Base-by-base conservation (phyloP, 2,329 filamentous ascomycete genomes). In the Fusarium sp. region DNA sequence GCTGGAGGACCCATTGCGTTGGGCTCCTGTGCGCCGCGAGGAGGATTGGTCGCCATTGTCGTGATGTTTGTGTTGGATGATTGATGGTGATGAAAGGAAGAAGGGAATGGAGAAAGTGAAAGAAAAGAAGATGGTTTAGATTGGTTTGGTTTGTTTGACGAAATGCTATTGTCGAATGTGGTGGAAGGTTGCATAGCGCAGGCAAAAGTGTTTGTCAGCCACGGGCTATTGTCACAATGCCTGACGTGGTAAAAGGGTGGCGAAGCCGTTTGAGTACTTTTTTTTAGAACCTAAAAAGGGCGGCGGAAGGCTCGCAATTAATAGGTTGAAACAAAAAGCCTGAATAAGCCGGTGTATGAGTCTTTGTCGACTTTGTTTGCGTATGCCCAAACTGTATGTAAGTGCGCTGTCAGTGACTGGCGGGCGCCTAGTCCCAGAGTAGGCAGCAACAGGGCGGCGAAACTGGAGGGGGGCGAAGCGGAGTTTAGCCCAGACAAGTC, bases 201-300 rank as follows among this genome's bases (percentile, higher is more conserved):
- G 50, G 53, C 53, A 59, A 19, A 59, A 62, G 49, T 58, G 74
- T 77, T 77, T 77, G 75, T 77, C 75, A 77, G 75, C 75, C 72
- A 64, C 56, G 54, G 50, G 56, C 49, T 49, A 56, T 55, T 47
- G 58, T 55, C 45, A 64, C 57, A 58, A 58, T 65, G 68, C 65
- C 58, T 67, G 62, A 68, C 64, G 65, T 67, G 61, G 61, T 61
- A 45, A 48, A 34, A 55, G 41, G 53, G 68, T 70, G 68, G 68
- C 68, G 61, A 69, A 68, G 45, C 65, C 52, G 44, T 59, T 49
- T 47, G 42, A 40, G 36, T 26, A 32, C 22, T 29, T 58, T 59
- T 31, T 57, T 64, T 53, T 61, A 47, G 43, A 53, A 46, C 46
- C 53, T 42, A 62, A 59, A 63, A 65, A 64, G 44, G 19, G 55